These are phyloP conservation scores for Hydnomerulius pinastri DNA, from an alignment of 768 basidiomycete species.

Conservation along the genomic window DNA sequence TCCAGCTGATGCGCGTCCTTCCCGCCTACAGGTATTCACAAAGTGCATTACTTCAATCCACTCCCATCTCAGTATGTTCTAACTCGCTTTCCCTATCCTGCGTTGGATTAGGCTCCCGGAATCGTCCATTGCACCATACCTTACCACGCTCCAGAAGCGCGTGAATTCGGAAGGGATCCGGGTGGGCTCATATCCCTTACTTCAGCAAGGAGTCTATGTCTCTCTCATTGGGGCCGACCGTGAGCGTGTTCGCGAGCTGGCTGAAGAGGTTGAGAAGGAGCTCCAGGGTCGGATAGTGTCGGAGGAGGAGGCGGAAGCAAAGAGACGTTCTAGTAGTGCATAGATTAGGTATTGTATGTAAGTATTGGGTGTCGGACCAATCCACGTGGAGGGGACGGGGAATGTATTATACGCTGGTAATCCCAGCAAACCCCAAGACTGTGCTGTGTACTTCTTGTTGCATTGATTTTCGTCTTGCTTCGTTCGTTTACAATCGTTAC, in stretches of 20 bases:
- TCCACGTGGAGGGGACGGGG: background rate
- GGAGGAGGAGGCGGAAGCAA: constrained; percentile 64
- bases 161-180: constrained; percentile 76
- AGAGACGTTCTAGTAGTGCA: constrained; percentile 36
- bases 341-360: background rate
- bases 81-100: background rate
- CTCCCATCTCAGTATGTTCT: background rate
- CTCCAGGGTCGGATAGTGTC: constrained; percentile 59
- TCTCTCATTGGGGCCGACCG: constrained; percentile 54
- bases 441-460: background rate
- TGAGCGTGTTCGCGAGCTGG: constrained; percentile 53
- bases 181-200: constrained; percentile 75
- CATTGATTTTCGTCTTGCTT: background rate
- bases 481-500: background rate
- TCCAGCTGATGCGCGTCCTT: constrained; percentile 69
- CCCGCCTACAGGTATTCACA: constrained; percentile 83
- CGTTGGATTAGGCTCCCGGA: constrained; percentile 58
- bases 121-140: constrained; percentile 84
- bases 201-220: constrained; percentile 63
- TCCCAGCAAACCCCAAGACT: background rate
- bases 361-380: background rate
- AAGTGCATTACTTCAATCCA: constrained; percentile 46
- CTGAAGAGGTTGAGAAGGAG: constrained; percentile 61
- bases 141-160: constrained; percentile 74
- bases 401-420: background rate